Conservation (phyloP, 2,329 filamentous ascomycete genomes). For the Elsinoe fawcettii region DNA sequence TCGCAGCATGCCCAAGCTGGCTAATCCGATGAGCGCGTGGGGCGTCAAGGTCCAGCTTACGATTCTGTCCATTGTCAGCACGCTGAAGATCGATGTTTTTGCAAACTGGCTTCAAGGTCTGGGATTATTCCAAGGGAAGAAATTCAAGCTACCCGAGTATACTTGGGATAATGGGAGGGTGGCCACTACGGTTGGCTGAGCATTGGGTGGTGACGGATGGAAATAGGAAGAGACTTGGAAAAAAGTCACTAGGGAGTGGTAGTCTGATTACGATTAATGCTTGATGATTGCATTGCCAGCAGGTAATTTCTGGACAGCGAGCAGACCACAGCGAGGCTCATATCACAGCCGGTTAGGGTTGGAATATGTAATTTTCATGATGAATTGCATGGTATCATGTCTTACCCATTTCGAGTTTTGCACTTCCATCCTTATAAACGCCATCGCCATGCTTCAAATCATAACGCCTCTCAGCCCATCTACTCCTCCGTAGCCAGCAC, state of each 20-base stretch:
- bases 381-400: background rate
- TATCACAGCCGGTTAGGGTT: background rate
- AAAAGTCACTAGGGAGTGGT: background rate
- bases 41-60: conserved; percentile 5
- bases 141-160: conserved; percentile 9
- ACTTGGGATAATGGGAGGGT: background rate
- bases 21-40: conserved; percentile 9
- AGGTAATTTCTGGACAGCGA: background rate
- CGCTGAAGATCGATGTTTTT: conserved; percentile 6
- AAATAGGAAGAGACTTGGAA: background rate
- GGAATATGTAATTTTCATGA: background rate
- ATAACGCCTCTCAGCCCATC: background rate
- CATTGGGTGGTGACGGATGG: background rate
- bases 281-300: conserved; percentile 8
- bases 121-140: background rate
- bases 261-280: background rate
- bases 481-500: conserved; percentile 61
- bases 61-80: background rate
- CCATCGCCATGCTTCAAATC: conserved; percentile 12
- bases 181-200: background rate
- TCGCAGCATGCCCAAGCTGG: conserved; percentile 4
- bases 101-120: conserved; percentile 9
- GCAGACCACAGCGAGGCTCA: background rate
- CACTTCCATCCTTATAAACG: background rate
- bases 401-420: background rate